These are phyloP conservation scores for Setaria italica DNA, from an alignment of 202 grass and related monocot genomes.

Conservation along the genomic window DNA sequence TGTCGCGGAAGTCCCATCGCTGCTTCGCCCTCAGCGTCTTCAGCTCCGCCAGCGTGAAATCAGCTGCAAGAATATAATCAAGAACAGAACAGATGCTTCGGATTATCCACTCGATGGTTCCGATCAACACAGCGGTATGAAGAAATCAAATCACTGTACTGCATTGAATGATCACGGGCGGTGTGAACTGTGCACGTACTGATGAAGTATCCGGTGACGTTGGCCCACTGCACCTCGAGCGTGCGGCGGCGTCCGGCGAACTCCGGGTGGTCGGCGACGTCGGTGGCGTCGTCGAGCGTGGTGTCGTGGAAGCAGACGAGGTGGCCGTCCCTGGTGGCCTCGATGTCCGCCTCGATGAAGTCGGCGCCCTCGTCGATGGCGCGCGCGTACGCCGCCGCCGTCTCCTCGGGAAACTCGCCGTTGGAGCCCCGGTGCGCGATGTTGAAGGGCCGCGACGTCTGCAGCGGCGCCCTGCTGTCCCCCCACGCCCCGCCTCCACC, in stretches of 20 bases:
- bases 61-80: constrained; percentile 23
- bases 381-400: constrained; percentile 54
- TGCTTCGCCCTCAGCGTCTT: constrained; percentile 59
- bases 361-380: constrained; percentile 65
- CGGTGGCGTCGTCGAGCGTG: constrained; percentile 56
- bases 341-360: constrained; percentile 64
- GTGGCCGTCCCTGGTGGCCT: constrained; percentile 57
- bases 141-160: neutral
- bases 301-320: constrained; percentile 65
- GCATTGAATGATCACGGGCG: neutral
- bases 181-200: neutral
- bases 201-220: constrained; percentile 59
- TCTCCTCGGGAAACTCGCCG: constrained; percentile 61
- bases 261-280: constrained; percentile 52
- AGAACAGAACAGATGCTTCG: neutral
- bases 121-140: no score
- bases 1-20: constrained; percentile 54
- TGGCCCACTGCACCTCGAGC: constrained; percentile 60
- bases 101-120: neutral
- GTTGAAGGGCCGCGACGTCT: constrained; percentile 54
- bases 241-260: constrained; percentile 50
- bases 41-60: constrained; percentile 62
- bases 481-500: neutral
- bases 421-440: constrained; percentile 63
- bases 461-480: constrained; percentile 37